These are phyloP conservation scores for Protea cynaroides DNA, from an alignment of 164 flowering plant genomes.

Conservation along the genomic window DNA sequence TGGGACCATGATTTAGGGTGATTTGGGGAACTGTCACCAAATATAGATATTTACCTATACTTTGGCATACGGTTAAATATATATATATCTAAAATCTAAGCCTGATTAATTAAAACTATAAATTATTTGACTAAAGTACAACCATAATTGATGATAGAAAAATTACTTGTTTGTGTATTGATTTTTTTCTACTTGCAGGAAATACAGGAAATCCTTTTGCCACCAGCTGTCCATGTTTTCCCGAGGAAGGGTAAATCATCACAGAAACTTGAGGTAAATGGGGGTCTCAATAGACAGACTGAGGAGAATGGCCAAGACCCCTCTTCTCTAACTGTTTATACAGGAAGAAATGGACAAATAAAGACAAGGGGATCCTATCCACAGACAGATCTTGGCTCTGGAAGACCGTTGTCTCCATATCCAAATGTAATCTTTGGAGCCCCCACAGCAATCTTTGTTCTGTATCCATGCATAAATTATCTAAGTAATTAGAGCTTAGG, in stretches of 20 bases:
- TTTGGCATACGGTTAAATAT: neutral
- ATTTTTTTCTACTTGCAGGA: conserved; percentile 37
- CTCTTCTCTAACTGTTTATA: conserved; percentile 10
- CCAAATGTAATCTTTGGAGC: conserved; percentile 35
- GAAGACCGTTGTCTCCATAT: conserved; percentile 48
- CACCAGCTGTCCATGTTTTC: conserved; percentile 58
- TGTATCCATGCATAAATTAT: no score
- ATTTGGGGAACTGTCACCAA: no score
- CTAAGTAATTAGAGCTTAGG: no score
- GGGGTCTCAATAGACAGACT: conserved; percentile 15
- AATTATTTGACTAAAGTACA: neutral
- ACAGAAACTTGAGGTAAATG: conserved; percentile 27
- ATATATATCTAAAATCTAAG: neutral
- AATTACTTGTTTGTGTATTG: neutral
- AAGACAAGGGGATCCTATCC: conserved; percentile 16
- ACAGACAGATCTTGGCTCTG: conserved; percentile 12
- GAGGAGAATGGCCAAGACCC: conserved; percentile 15
- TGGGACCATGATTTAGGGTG: no score
- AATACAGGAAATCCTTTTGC: conserved; percentile 64
- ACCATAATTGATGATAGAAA: no score
- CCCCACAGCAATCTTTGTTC: no score
- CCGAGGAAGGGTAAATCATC: conserved; percentile 35
- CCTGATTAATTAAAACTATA: neutral
- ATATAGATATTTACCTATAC: no score
- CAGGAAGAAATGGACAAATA: conserved; percentile 16